These are phyloP conservation scores for Plasmodium billcollinsi DNA, from an alignment of 169 alveolate genomes.

Conservation along the genomic window DNA sequence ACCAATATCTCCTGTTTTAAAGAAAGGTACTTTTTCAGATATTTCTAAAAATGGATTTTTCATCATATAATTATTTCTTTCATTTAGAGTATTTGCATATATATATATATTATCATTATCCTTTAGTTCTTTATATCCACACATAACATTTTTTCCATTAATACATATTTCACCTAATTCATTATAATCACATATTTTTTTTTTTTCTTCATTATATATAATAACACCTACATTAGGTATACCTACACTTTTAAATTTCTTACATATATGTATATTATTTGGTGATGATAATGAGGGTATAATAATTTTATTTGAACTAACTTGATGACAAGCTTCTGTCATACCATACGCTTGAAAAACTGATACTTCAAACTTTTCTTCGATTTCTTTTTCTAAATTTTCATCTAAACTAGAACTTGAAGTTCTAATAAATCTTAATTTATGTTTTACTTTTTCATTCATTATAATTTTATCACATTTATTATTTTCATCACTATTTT, in stretches of 20 bases:
- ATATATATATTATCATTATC: constrained; percentile 73
- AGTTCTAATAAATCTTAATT: constrained; percentile 53
- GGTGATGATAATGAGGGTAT: not conserved
- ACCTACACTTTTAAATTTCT: constrained; percentile 74
- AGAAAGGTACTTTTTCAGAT: constrained; percentile 30
- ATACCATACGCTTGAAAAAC: constrained; percentile 74
- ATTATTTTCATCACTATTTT: not conserved
- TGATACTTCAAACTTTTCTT: constrained; percentile 45
- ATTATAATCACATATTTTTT: constrained; percentile 40
- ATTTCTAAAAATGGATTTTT: constrained; percentile 25
- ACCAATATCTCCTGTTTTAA: constrained; percentile 76
- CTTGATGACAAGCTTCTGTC: constrained; percentile 78
- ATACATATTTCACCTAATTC: constrained; percentile 73
- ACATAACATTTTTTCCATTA: constrained; percentile 58
- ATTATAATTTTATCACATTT: too few species aligned
- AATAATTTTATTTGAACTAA: constrained; percentile 45
- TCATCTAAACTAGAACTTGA: constrained; percentile 70
- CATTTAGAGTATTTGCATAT: constrained; percentile 26
- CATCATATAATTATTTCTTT: constrained; percentile 39
- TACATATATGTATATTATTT: constrained; percentile 2
- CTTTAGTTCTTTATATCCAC: constrained; percentile 53
- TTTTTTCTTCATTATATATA: constrained; percentile 42
- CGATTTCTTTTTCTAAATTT: constrained; percentile 52
- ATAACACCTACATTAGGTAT: constrained; percentile 74
- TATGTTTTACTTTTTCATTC: constrained; percentile 37